These are phyloP conservation scores for Xanthoconium separans DNA, from an alignment of 1,284 basidiomycete genomes.

Conservation along the genomic window DNA sequence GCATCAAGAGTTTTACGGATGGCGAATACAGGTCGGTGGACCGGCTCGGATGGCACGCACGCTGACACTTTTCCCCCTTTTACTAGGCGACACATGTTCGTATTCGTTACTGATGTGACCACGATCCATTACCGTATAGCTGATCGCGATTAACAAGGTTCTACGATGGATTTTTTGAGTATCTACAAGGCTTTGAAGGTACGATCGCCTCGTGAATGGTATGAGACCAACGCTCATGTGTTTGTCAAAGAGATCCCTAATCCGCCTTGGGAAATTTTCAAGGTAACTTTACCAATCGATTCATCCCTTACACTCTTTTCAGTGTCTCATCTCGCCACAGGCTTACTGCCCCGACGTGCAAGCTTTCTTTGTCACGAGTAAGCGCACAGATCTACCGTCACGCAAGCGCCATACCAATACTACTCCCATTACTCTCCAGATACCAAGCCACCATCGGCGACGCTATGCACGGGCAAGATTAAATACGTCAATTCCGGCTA, in stretches of 20 bases:
- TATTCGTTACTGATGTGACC: not conserved
- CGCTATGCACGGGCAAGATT: constrained; percentile 60
- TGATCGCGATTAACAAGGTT: constrained; percentile 19
- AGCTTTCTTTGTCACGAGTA: constrained; percentile 53
- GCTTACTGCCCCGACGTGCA: constrained; percentile 50
- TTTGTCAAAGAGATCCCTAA: constrained; percentile 18
- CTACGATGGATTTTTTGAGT: constrained; percentile 29
- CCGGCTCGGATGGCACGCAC: constrained; percentile 47
- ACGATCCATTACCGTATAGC: not conserved
- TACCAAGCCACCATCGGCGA: constrained; percentile 42
- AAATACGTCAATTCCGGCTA: constrained; percentile 63
- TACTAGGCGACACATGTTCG: constrained; percentile 33
- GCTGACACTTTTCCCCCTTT: constrained; percentile 5
- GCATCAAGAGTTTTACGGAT: constrained; percentile 57
- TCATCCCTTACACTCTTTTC: not conserved
- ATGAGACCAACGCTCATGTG: constrained; percentile 1
- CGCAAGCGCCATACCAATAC: constrained; percentile 31
- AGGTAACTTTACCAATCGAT: constrained; percentile 11
- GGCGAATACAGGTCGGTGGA: constrained; percentile 51
- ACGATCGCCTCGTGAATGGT: not conserved
- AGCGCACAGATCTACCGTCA: constrained; percentile 16
- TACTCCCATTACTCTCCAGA: constrained; percentile 43
- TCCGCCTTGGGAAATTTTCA: constrained; percentile 29
- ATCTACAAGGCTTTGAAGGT: constrained; percentile 29
- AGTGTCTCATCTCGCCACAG: constrained; percentile 7